Evolutionary conservation across 2,329 filamentous ascomycete genomes (phyloP), one percentile per base, ranked within the genome.

Genomic region (Coccinonectria pachysandricola): DNA sequence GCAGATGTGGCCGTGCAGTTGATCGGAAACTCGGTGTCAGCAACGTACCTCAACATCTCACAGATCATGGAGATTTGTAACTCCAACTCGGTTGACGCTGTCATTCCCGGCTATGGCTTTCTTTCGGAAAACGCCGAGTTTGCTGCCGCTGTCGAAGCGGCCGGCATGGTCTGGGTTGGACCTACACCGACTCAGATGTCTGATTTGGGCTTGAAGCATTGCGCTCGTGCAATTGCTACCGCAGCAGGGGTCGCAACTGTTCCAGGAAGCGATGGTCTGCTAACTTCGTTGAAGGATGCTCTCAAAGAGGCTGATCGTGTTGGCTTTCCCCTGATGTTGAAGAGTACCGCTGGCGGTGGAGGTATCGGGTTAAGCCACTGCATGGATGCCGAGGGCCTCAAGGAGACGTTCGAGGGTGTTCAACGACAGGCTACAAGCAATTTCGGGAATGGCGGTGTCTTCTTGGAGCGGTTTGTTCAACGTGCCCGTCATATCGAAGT

Each of bases 81-180:
- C 21, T 45, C 56, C 3, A 52, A 60, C 9, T 43, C 53, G 3
- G 67, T 52, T 3, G 62, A 79, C 34, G 73, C 71, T 4, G 62
- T 80, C 10, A 72, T 76, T 25, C 75, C 75, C 0, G 75, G 76
- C 2, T 80, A 81, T 52, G 76, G 76, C 0, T 79, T 79, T 33
- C 50, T 81, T 2, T 68, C 68, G 1, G 75, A 80, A 32, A 75
- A 78, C 42, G 62, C 69, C 4, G 59, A 67, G 4, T 79, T 80
- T 43, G 74, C 75, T 1, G 46, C 57, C 12, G 51, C 56, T 0
- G 65, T 75, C 1, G 47, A 56, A 12, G 53, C 61, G 7, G 65
- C 64, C 2, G 75, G 71, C 0, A 56, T 80, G 32, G 54, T 58
- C 2, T 80, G 71, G 56, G 60, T 71, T 9, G 75, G 76, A 0